Evolutionary conservation across 805 yeast species (phyloP).

Genomic region (Lachancea lanzarotensis): DNA sequence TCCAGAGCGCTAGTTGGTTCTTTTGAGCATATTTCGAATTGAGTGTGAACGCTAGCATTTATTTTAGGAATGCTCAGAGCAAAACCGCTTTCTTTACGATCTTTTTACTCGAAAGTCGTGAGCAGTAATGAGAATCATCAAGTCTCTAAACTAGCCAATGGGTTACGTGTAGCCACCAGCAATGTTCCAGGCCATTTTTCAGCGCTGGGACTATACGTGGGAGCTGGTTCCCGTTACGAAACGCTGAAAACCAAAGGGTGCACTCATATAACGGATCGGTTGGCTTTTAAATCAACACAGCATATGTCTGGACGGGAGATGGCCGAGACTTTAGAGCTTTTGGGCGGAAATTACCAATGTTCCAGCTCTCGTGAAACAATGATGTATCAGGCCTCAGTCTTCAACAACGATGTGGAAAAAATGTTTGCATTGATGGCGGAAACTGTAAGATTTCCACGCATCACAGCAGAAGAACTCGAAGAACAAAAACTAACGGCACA

Average conservation of each 20-base stretch:
- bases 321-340: constrained; percentile 63
- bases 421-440: constrained; percentile 75
- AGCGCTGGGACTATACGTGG: constrained; percentile 81
- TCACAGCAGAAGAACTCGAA: constrained; percentile 61
- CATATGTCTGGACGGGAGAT: constrained; percentile 56
- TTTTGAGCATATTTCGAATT: neutral
- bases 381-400: constrained; percentile 91
- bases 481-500: constrained; percentile 68
- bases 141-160: constrained; percentile 54
- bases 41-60: neutral
- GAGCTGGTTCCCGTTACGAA: constrained; percentile 89
- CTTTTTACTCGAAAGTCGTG: neutral
- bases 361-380: constrained; percentile 87
- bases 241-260: constrained; percentile 54
- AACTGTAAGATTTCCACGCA: constrained; percentile 65
- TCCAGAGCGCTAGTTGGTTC: neutral
- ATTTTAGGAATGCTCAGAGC: neutral
- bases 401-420: constrained; percentile 72
- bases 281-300: constrained; percentile 73
- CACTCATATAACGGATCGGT: constrained; percentile 76
- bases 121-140: constrained; percentile 15
- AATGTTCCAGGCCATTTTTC: constrained; percentile 85
- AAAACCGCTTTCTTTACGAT: neutral
- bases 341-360: constrained; percentile 94
- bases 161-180: constrained; percentile 76